phyloP scores from a whole-genome alignment of 208 protist species.

The Phytomonas francai region DNA sequence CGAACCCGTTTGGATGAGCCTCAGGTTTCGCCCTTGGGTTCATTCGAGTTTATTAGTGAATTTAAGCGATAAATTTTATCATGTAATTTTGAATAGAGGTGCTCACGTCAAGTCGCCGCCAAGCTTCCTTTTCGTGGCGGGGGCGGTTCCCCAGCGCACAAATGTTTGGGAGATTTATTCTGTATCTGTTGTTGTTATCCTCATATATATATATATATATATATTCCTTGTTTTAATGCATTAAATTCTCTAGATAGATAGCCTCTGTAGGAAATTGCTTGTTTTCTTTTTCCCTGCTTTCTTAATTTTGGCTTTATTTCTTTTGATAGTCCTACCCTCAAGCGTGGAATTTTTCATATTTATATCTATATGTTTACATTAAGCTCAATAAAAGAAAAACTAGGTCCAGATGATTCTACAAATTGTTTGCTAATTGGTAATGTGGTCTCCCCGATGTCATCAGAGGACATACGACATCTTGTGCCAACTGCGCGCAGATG shows the following conservation, averaged over 20 bases:
- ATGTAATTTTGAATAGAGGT: not conserved
- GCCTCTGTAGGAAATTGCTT: not conserved
- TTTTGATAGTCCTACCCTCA: not conserved
- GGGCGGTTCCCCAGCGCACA: no score
- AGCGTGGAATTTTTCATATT: not conserved
- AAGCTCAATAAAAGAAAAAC: not conserved
- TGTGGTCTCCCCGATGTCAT: not conserved
- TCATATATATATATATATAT: no score
- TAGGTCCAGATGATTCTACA: not conserved
- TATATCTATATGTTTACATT: not conserved
- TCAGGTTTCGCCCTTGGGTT: not conserved
- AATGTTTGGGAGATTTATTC: no score
- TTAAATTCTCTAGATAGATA: no score
- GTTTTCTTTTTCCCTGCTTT: not conserved
- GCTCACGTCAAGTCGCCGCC: no score
- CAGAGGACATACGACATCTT: not conserved
- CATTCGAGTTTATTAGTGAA: not conserved
- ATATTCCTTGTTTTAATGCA: no score
- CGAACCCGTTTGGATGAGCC: no score
- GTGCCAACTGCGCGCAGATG: not conserved
- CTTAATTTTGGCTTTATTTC: not conserved
- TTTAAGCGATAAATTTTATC: not conserved
- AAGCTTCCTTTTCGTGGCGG: not conserved
- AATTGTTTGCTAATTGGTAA: not conserved
- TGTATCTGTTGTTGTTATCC: no score